A percentile compares a stretch with the other conserved stretches of the same genome.
phyloP scores from a whole-genome alignment of 202 grass and related monocot genomes.

The Setaria italica region DNA sequence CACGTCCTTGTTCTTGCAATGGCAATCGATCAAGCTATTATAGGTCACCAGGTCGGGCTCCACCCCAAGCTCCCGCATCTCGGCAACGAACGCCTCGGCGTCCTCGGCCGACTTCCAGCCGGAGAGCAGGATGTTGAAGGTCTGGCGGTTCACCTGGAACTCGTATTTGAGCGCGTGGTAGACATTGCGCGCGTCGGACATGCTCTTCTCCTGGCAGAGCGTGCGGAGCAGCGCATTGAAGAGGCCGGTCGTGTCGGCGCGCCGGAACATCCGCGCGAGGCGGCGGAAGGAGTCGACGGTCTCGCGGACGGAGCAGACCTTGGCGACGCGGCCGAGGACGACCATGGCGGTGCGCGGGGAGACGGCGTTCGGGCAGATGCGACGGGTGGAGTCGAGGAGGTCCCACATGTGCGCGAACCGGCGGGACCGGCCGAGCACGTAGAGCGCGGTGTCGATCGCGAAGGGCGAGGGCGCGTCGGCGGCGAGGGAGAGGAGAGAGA shows the following conservation, averaged over 20 bases:
- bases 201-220: constrained; percentile 95
- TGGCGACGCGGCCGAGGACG: constrained; percentile 82
- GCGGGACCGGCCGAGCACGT: constrained; percentile 74
- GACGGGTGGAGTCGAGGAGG: constrained; percentile 48
- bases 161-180: constrained; percentile 87
- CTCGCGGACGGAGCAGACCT: constrained; percentile 83
- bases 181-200: constrained; percentile 80
- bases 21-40: constrained; percentile 87
- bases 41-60: constrained; percentile 79
- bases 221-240: constrained; percentile 93
- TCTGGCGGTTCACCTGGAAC: constrained; percentile 73
- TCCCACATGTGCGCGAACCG: constrained; percentile 66
- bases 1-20: constrained; percentile 71
- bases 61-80: constrained; percentile 75
- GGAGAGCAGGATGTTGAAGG: constrained; percentile 85
- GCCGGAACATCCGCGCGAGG: constrained; percentile 55
- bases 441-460: constrained; percentile 79
- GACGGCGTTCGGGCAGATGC: constrained; percentile 59
- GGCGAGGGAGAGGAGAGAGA: constrained; percentile 69
- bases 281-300: constrained; percentile 71
- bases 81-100: constrained; percentile 72
- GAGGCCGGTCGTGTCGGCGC: constrained; percentile 22
- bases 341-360: constrained; percentile 72
- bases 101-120: constrained; percentile 88
- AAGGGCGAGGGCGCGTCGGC: constrained; percentile 58